Conservation (phyloP, 2,329 filamentous ascomycete genomes). For the Colletotrichum cereale region DNA sequence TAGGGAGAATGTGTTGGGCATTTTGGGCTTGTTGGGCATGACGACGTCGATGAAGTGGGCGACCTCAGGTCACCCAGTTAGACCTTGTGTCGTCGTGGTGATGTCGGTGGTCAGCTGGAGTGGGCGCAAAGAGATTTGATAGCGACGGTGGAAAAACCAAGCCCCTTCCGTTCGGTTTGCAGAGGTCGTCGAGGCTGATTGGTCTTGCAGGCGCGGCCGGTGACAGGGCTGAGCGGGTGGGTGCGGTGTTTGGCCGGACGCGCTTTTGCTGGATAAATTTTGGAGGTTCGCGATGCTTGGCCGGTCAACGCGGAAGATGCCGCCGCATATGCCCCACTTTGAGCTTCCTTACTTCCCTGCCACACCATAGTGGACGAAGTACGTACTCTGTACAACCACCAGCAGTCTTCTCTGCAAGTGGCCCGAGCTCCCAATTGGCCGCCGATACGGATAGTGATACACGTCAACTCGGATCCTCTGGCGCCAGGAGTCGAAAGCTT, state of each 20-base stretch:
- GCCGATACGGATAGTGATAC: too few relatives aligned
- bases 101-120: neutral
- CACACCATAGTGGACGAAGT: neutral
- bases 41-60: constrained; percentile 38
- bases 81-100: constrained; percentile 12
- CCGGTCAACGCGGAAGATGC: constrained; percentile 37
- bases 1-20: constrained; percentile 58
- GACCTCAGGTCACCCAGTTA: constrained; percentile 37
- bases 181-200: constrained; percentile 8
- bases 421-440: constrained; percentile 3
- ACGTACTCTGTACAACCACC: neutral
- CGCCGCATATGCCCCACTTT: constrained; percentile 10
- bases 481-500: constrained; percentile 1
- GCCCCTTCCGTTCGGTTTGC: neutral
- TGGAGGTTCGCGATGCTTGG: constrained; percentile 41
- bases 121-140: neutral
- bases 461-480: neutral
- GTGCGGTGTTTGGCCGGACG: constrained; percentile 32
- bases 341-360: constrained; percentile 8
- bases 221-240: constrained; percentile 13
- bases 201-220: neutral
- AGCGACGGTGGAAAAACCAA: neutral
- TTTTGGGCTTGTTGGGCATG: constrained; percentile 59
- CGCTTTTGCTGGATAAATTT: constrained; percentile 41
- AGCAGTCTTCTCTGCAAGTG: neutral